Percentiles rank a stretch among this genome's conserved stretches.
Evolutionary conservation across 805 yeast species (phyloP).

Genomic region (Groenewaldozyma salmanticensis): DNA sequence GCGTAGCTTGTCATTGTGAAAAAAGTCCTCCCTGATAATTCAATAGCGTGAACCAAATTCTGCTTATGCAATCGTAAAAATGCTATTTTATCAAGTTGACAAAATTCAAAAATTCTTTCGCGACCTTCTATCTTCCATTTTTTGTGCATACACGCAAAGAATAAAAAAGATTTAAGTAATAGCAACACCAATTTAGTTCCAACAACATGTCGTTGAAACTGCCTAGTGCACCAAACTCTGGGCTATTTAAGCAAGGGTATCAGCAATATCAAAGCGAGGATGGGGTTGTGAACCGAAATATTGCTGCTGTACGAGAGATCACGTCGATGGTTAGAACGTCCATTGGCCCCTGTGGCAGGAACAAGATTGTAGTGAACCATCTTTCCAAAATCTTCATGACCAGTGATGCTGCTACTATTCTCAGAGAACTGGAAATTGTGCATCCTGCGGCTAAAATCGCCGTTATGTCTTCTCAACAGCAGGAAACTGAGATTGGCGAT

Average conservation of each 20-base stretch:
- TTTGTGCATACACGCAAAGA: too few species aligned
- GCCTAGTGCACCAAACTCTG: conserved; percentile 88
- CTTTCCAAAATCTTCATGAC: conserved; percentile 81
- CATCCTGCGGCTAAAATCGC: conserved; percentile 88
- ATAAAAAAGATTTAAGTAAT: too few species aligned
- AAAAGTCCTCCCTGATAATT: too few species aligned
- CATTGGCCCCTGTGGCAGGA: conserved; percentile 96
- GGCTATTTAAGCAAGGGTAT: conserved; percentile 92
- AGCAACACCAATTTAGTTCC: too few species aligned
- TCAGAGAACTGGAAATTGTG: conserved; percentile 74
- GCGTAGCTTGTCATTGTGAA: too few species aligned
- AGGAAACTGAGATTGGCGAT: conserved; percentile 96
- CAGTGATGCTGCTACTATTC: conserved; percentile 96
- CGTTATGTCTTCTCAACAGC: conserved; percentile 95
- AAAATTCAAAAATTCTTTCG: too few species aligned
- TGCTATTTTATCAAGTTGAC: too few species aligned
- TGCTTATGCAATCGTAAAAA: too few species aligned
- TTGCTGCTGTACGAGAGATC: conserved; percentile 90
- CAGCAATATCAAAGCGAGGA: conserved; percentile 79
- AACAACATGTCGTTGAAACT: conserved; percentile 79
- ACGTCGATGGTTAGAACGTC: conserved; percentile 86
- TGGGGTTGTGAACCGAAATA: conserved; percentile 89
- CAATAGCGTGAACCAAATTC: too few species aligned
- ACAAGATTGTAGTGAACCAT: conserved; percentile 88
- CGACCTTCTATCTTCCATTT: too few species aligned